These are phyloP conservation scores for Monocercomonoides exilis DNA, from an alignment of 78 protist species.

Conservation along the genomic window DNA sequence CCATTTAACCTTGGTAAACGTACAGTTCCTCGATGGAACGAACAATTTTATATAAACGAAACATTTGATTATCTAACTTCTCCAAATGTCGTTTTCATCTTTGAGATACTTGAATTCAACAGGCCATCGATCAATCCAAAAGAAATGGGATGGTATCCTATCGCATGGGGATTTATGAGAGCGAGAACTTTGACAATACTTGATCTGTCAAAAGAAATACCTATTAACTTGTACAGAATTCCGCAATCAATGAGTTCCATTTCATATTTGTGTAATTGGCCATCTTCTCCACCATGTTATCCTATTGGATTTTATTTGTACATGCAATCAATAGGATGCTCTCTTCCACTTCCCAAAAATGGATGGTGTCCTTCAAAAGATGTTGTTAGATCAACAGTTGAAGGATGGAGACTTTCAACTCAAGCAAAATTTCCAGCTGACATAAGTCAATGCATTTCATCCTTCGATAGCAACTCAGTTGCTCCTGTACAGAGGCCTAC, in stretches of 20 bases:
- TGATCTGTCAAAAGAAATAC: neutral
- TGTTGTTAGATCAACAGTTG: too few species aligned
- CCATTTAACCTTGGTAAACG: neutral
- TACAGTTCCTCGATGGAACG: neutral
- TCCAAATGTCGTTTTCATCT: neutral
- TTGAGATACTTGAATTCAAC: neutral
- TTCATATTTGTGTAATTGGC: neutral
- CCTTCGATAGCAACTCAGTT: too few species aligned
- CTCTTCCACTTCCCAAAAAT: too few species aligned
- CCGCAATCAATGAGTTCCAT: neutral
- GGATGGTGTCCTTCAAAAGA: too few species aligned
- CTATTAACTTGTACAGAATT: neutral
- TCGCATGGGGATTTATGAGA: neutral
- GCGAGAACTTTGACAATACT: neutral
- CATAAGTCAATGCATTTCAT: too few species aligned
- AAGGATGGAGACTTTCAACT: too few species aligned
- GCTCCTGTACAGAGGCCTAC: too few species aligned
- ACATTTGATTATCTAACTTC: neutral
- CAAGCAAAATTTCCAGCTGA: too few species aligned
- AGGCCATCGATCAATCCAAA: neutral
- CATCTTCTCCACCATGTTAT: neutral
- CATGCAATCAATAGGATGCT: too few species aligned
- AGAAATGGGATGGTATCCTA: neutral
- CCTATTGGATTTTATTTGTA: neutral
- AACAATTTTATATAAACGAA: neutral